Percentiles rank a stretch among this genome's conserved stretches.
These are phyloP conservation scores for Kingdonia uniflora DNA, from an alignment of 164 flowering plant species.

Conservation along the genomic window DNA sequence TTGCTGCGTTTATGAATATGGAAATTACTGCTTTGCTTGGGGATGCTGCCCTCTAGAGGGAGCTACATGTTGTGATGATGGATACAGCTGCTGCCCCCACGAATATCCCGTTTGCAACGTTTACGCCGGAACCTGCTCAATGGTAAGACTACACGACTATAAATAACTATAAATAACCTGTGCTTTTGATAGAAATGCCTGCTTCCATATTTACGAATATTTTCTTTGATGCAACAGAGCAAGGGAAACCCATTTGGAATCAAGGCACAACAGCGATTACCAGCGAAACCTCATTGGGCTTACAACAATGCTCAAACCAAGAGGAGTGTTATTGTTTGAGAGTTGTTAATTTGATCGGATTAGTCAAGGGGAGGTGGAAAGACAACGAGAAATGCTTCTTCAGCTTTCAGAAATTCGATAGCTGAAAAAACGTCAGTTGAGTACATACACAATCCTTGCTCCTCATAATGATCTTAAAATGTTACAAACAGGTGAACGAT, in stretches of 20 bases:
- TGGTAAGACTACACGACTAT: constrained; percentile 15
- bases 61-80: constrained; percentile 75
- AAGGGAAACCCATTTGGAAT: constrained; percentile 57
- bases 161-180: background rate
- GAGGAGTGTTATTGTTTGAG: constrained; percentile 4
- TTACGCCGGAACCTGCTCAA: constrained; percentile 44
- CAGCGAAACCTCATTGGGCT: constrained; percentile 47
- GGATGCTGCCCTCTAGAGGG: constrained; percentile 85
- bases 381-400: background rate
- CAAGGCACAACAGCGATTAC: constrained; percentile 52
- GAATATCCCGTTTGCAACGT: constrained; percentile 67
- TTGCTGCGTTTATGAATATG: constrained; percentile 59
- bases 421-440: no score
- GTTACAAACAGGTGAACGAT: background rate
- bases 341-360: no score
- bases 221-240: constrained; percentile 37
- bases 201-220: background rate
- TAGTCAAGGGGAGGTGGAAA: background rate
- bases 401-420: no score
- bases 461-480: background rate
- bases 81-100: constrained; percentile 72
- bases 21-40: constrained; percentile 56
- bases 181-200: no score
- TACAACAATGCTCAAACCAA: constrained; percentile 8
- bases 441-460: background rate